These are phyloP conservation scores for Acanthamoeba lenticulata DNA, from an alignment of 208 protist species.

Conservation along the genomic window DNA sequence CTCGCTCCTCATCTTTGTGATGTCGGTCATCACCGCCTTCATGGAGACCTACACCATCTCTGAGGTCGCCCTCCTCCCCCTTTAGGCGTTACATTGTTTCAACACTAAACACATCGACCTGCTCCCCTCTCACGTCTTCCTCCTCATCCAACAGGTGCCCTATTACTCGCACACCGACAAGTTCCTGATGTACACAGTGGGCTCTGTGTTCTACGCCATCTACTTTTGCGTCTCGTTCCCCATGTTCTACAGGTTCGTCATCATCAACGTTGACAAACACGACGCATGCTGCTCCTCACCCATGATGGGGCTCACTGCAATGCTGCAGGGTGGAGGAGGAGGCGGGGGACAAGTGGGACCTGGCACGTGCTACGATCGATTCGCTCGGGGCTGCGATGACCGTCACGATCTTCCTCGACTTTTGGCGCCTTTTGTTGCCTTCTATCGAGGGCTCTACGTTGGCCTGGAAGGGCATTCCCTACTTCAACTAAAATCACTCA, in stretches of 20 bases:
- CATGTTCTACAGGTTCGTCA: constrained; percentile 78
- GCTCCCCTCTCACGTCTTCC: neutral
- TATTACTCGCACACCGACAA: constrained; percentile 81
- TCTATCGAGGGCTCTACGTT: constrained; percentile 43
- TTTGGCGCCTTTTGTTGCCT: constrained; percentile 81
- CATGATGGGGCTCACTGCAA: neutral
- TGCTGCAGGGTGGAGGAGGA: constrained; percentile 77
- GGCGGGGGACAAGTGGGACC: constrained; percentile 76
- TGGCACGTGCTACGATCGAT: constrained; percentile 69
- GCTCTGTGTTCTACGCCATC: constrained; percentile 82
- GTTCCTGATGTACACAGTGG: constrained; percentile 81
- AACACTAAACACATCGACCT: neutral
- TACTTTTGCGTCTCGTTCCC: constrained; percentile 87
- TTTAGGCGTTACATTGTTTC: neutral
- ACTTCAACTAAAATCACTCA: constrained; percentile 12
- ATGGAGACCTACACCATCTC: constrained; percentile 85
- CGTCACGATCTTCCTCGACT: constrained; percentile 82
- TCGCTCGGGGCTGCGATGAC: constrained; percentile 78
- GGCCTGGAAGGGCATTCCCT: constrained; percentile 63
- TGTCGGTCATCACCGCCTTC: constrained; percentile 83
- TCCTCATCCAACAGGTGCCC: constrained; percentile 67
- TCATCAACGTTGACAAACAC: neutral
- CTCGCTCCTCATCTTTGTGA: constrained; percentile 69
- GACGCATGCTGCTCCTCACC: neutral
- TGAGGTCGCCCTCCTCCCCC: neutral